phyloP scores from a whole-genome alignment of 1,284 basidiomycete species.

The Papiliotrema laurentii region DNA sequence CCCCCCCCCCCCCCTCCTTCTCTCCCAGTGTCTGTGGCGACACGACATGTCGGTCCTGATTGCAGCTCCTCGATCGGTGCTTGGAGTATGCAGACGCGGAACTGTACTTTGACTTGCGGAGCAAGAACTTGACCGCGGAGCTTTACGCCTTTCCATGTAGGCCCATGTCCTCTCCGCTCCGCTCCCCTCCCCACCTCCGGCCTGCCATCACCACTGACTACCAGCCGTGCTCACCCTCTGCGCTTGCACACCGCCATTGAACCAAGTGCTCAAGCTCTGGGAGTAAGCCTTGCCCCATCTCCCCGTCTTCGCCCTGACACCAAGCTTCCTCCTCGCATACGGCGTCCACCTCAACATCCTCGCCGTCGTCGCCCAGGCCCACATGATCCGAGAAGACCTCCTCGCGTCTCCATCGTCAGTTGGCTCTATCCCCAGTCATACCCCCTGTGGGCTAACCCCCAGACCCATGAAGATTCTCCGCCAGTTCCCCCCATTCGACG shows the following conservation, averaged over 20 bases:
- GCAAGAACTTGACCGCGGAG: conserved; percentile 93
- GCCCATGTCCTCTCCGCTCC: conserved; percentile 48
- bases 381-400: conserved; percentile 82
- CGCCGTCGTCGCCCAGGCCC: conserved; percentile 89
- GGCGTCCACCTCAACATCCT: conserved; percentile 93
- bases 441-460: conserved; percentile 1
- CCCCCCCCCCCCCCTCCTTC: neutral
- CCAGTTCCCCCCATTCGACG: conserved; percentile 88
- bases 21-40: no score
- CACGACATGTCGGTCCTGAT: neutral
- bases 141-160: conserved; percentile 94
- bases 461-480: conserved; percentile 93
- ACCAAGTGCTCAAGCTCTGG: conserved; percentile 91
- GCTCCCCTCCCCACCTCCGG: neutral
- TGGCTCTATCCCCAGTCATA: neutral
- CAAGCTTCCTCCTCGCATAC: conserved; percentile 83
- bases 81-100: conserved; percentile 84
- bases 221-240: conserved; percentile 88
- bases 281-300: conserved; percentile 52
- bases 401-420: conserved; percentile 75
- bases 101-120: conserved; percentile 72
- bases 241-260: conserved; percentile 91
- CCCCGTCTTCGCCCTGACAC: neutral
- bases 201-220: neutral
- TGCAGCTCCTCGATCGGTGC: conserved; percentile 82